Evolutionary conservation across 768 basidiomycete genomes (phyloP).

Genomic region (Tulasnella sp.): DNA sequence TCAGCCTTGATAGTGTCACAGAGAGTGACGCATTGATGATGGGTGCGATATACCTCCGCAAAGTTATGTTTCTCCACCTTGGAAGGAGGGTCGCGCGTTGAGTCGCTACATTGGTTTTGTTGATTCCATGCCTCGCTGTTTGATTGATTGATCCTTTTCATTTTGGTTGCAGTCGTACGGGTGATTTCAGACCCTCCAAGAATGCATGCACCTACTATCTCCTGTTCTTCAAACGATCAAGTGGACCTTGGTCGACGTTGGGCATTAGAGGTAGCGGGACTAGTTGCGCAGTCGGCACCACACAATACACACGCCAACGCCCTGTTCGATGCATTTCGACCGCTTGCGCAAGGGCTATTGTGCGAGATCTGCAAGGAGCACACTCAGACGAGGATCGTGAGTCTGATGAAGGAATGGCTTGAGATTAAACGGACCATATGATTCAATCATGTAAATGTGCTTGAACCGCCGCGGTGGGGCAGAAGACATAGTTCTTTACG

Average conservation of each 20-base stretch:
- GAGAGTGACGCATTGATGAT: conserved; percentile 61
- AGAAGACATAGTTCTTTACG: too few relatives aligned
- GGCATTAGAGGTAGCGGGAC: neutral
- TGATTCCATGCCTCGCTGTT: too few relatives aligned
- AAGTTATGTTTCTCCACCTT: conserved; percentile 73
- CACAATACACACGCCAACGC: neutral
- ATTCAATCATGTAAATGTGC: conserved; percentile 21
- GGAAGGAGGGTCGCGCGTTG: conserved; percentile 63
- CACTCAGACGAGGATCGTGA: neutral
- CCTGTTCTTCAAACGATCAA: neutral
- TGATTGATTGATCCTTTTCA: neutral
- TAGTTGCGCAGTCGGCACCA: neutral
- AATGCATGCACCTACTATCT: neutral
- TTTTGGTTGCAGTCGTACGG: neutral
- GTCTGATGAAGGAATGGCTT: neutral
- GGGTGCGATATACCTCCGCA: conserved; percentile 65
- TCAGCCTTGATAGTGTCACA: conserved; percentile 51
- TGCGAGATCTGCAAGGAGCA: neutral
- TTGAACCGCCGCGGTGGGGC: too few relatives aligned
- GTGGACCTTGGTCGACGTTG: neutral
- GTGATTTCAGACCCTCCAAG: neutral
- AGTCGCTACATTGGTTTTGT: too few relatives aligned
- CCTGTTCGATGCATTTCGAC: neutral
- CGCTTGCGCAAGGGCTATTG: neutral
- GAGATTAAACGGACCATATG: conserved; percentile 10